A percentile compares a stretch with the other conserved stretches of the same genome.
Conservation (phyloP, 78 protist genomes). For the Dictyostelium firmibasis region DNA sequence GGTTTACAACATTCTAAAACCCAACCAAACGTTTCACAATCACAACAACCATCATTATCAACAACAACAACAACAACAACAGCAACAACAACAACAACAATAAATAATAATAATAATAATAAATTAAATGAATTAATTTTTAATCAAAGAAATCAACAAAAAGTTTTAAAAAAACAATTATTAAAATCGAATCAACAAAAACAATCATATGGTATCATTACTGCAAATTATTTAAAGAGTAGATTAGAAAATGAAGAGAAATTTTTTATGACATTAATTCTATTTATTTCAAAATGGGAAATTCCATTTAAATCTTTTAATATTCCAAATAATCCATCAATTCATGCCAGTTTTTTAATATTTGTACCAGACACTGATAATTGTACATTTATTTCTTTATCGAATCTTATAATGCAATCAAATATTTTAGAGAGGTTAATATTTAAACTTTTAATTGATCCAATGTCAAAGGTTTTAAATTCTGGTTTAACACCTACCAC, state of each 20-base stretch:
- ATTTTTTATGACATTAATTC: slow-evolving; percentile 35
- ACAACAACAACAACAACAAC: background rate
- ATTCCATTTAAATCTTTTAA: slow-evolving; percentile 20
- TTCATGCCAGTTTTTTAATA: slow-evolving; percentile 19
- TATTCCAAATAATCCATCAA: background rate
- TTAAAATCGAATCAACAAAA: background rate
- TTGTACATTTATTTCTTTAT: slow-evolving; percentile 28
- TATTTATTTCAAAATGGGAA: slow-evolving; percentile 75
- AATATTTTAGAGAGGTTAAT: slow-evolving; percentile 41
- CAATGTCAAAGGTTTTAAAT: background rate
- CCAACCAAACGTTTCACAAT: slow-evolving; percentile 11
- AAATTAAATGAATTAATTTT: background rate
- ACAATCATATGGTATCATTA: slow-evolving; percentile 46
- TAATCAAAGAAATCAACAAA: background rate
- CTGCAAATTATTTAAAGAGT: slow-evolving; percentile 26
- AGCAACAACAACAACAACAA: background rate
- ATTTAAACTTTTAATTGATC: slow-evolving; percentile 2
- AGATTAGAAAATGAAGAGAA: slow-evolving; percentile 62
- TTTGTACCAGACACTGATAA: slow-evolving; percentile 49
- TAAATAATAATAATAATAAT: background rate
- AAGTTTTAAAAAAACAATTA: background rate
- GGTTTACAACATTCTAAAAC: slow-evolving; percentile 1
- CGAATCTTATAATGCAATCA: slow-evolving; percentile 44
- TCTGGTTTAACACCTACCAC: background rate
- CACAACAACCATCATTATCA: background rate